Base-by-base conservation (phyloP, 2,329 filamentous ascomycete genomes). In the Penicillium janthinellum region DNA sequence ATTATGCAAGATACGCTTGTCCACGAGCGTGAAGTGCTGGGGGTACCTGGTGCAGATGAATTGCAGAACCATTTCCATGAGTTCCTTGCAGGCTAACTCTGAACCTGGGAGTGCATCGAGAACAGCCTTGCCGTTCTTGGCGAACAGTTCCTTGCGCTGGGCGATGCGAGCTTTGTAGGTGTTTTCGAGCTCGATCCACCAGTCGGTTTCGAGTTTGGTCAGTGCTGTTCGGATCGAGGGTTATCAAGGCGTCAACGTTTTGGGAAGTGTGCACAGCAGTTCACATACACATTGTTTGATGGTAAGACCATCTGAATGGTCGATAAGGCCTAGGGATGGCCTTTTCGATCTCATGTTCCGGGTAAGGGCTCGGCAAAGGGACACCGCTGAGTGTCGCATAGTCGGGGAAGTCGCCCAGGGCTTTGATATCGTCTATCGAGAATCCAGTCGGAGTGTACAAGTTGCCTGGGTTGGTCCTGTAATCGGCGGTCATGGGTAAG, bases 151-250 rank as follows among this genome's bases (percentile, higher is more conserved):
- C 69, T 87, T 83, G 17, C 92, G 88, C 71, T 93, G 86, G 5
- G 82, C 81, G 64, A 96, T 88, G 22, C 89, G 85, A 1, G 81
- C 69, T 48, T 77, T 78, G 72, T 96, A 96, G 3, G 85, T 90
- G 52, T 81, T 88, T 66, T 95, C 91, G 1, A 96, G 82, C 75
- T 96, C 92, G n/a, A 96, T 80, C 92, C 92, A 96, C 85, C 89
- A 96, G 71, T 96, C 88, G 0, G 87, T 79, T 62, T 96, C 90
- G 74, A 95, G 78, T 67, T 91, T 96, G 45, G 84, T 88, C 8
- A 94, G 79, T 1, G 91, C 90, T 95, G 60, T 50, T 57, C 20
- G 28, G 17, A 50, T 17, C 28, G 5, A 4, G 10, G 0, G 28
- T 22, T 28, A 12, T 51, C 28, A 57, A 44, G 14, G 11, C 4